Evolutionary conservation across 495 filamentous ascomycete species (phyloP).

Genomic region (Penicillium subrubescens): DNA sequence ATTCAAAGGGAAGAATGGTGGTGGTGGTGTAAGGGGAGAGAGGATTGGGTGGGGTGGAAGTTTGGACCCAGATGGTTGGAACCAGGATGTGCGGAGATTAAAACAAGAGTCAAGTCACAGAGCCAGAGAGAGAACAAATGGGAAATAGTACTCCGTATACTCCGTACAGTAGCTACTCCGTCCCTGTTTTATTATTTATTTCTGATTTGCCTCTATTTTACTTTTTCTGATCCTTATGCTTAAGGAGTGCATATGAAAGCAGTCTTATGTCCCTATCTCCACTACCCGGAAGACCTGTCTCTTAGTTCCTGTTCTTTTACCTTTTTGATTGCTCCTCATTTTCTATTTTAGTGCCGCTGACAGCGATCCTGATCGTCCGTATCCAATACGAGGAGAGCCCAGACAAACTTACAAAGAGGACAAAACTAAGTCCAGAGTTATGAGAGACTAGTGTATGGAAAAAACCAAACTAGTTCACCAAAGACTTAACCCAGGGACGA

Average conservation of each 20-base stretch:
- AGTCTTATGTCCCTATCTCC: not conserved
- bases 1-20: not conserved
- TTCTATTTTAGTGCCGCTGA: constrained; percentile 14
- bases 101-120: not conserved
- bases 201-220: not conserved
- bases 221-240: not conserved
- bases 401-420: too few species aligned
- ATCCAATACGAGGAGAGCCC: constrained; percentile 19
- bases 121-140: not conserved
- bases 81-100: constrained; percentile 33
- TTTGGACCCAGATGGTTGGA: constrained; percentile 27
- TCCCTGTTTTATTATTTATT: too few species aligned
- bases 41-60: constrained; percentile 1
- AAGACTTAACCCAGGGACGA: not conserved
- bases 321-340: not conserved
- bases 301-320: not conserved
- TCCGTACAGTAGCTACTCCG: too few species aligned
- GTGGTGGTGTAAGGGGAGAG: constrained; percentile 10
- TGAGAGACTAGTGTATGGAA: not conserved
- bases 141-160: too few species aligned
- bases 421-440: not conserved
- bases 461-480: not conserved
- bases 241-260: not conserved
- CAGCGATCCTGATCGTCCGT: constrained; percentile 18
- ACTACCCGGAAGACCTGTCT: not conserved